Evolutionary conservation across 768 basidiomycete species (phyloP), one percentile per base, ranked within the genome.

Genomic region (Thelephora ganbajun): DNA sequence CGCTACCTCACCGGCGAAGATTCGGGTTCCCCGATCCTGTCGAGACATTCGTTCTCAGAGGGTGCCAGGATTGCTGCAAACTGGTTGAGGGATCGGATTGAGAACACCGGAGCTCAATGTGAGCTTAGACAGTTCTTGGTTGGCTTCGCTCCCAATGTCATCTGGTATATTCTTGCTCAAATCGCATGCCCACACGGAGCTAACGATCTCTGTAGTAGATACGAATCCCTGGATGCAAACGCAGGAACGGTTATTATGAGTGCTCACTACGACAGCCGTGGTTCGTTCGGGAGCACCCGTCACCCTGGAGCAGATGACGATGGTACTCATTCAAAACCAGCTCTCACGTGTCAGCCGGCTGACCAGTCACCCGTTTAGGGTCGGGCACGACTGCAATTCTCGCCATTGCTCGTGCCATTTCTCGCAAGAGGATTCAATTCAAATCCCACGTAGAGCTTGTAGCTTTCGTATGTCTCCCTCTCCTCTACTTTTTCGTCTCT

Each of bases 251-350:
- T 91, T 37, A 68, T 96, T 43, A 66, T 94, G 45, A 82, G 82
- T 48, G 87, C 80, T 2, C 92, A 94, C 61, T 96, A 93, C 58
- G 90, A 96, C 59, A 88, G 84, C 41, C 81, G 91, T 34, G 91
- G 91, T 14, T 84, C 84, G 0, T 94, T 90, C 59, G 92, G 91
- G 11, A 77, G 68, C 52, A 71, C 70, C 12, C 72, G 81, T 33
- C 82, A 76, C 33, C 83, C 73, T 0, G 79, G 79, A 13, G 79
- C 69, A 3, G 76, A 82, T 52, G 79, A 82, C 52, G 77, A 81
- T 53, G 79, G 74, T 6, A 9, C 26, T 4, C 26, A 30, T 30
- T 30, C 9, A 30, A 9, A 4, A 9, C 26, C 26, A 30, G 26
- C 9, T 30, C 9, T 4, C 9, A 30, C 26, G 5, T 9, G 26